A percentile compares a stretch with the other conserved stretches of the same genome.
Evolutionary conservation across 2,329 filamentous ascomycete genomes (phyloP).

Genomic region (Penicillium brasilianum): DNA sequence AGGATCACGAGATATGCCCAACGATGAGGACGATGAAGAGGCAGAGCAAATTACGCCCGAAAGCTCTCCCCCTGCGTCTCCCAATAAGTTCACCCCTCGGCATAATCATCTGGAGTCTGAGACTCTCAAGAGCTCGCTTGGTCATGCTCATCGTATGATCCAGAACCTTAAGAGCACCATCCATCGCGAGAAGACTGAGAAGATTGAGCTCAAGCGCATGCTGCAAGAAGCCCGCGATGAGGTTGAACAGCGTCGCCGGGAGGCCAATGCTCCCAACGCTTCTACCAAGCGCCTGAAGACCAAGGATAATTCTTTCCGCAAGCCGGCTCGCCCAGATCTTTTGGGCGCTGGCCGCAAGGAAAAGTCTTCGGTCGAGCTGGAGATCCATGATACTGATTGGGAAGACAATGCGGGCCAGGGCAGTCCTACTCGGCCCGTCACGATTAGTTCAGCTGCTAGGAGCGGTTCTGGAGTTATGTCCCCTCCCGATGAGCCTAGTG

Average conservation of each 20-base stretch:
- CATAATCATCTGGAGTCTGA: conserved; percentile 93
- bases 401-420: conserved; percentile 74
- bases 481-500: conserved; percentile 58
- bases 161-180: conserved; percentile 94
- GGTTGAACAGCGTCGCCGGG: conserved; percentile 70
- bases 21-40: conserved; percentile 68
- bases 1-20: conserved; percentile 61
- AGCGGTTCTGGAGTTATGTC: conserved; percentile 29
- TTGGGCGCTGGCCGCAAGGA: conserved; percentile 76
- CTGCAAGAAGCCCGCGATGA: conserved; percentile 95
- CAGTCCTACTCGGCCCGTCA: conserved; percentile 58
- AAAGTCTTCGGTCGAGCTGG: conserved; percentile 73
- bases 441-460: conserved; percentile 35
- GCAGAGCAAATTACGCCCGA: conserved; percentile 78
- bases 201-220: conserved; percentile 92
- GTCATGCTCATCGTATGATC: conserved; percentile 94
- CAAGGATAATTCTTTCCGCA: conserved; percentile 74
- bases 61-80: conserved; percentile 86
- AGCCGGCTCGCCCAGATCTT: conserved; percentile 71
- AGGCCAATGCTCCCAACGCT: conserved; percentile 51
- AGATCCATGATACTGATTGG: conserved; percentile 80
- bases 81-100: conserved; percentile 86
- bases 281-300: conserved; percentile 63
- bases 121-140: conserved; percentile 89
- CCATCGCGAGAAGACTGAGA: conserved; percentile 97